These are phyloP conservation scores for Penicillium sp. DNA, from an alignment of 2,329 filamentous ascomycete genomes.

Conservation along the genomic window DNA sequence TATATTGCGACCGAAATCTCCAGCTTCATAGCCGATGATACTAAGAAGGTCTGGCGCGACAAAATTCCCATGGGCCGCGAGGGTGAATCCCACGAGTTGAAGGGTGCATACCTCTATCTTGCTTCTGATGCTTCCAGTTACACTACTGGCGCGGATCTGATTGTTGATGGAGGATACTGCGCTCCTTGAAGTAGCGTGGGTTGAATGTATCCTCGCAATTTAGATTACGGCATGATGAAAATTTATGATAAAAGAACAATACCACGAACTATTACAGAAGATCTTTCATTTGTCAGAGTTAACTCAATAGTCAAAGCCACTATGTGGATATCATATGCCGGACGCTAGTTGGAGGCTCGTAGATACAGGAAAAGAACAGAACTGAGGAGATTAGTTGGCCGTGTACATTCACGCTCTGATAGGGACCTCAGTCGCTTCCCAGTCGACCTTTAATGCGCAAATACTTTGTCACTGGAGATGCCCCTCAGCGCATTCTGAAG, in stretches of 20 bases:
- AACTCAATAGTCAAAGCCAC: not conserved
- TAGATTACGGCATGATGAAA: not conserved
- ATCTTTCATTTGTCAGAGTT: not conserved
- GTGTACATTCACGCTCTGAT: no score
- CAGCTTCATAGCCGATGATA: constrained; percentile 66
- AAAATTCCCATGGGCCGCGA: constrained; percentile 82
- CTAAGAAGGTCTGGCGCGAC: constrained; percentile 73
- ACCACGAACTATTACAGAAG: not conserved
- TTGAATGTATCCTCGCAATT: not conserved
- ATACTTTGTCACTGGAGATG: no score
- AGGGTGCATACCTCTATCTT: constrained; percentile 81
- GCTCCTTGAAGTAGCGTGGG: not conserved
- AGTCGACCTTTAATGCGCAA: no score
- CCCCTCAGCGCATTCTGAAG: no score
- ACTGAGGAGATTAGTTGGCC: no score
- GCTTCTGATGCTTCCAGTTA: constrained; percentile 82
- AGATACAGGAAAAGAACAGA: no score
- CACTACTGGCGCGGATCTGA: constrained; percentile 74
- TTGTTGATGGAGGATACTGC: constrained; percentile 74
- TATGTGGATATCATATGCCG: no score
- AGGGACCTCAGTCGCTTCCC: no score
- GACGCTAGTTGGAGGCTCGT: no score
- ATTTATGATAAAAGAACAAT: constrained; percentile 1
- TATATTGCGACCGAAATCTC: constrained; percentile 77
- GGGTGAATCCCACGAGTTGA: constrained; percentile 73